Percentiles rank a stretch among this genome's conserved stretches.
phyloP scores from a whole-genome alignment of 768 basidiomycete species.

The Tylopilus balloui region DNA sequence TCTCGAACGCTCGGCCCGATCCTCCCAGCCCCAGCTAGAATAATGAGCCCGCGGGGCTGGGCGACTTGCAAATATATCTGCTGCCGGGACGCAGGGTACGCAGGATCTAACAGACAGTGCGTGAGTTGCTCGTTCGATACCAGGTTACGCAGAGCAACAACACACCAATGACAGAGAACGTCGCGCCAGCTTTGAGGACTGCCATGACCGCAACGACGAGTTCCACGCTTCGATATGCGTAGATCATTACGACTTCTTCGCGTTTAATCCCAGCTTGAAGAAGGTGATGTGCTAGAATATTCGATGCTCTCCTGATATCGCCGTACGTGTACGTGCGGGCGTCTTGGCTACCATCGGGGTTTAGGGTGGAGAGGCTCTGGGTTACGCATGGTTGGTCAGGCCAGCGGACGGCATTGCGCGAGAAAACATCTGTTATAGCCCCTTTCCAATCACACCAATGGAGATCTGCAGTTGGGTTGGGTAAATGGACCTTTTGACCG shows the following conservation, averaged over 20 bases:
- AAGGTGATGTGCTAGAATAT: constrained; percentile 87
- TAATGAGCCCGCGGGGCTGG: constrained; percentile 83
- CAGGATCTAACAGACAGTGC: constrained; percentile 62
- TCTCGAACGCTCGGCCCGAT: constrained; percentile 79
- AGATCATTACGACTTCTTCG: constrained; percentile 98
- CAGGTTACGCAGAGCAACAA: constrained; percentile 7
- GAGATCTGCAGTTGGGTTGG: constrained; percentile 81
- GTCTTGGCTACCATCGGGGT: constrained; percentile 43
- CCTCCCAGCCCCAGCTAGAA: constrained; percentile 84
- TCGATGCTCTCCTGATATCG: constrained; percentile 78
- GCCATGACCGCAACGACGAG: constrained; percentile 97
- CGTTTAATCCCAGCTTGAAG: constrained; percentile 80
- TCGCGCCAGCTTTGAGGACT: constrained; percentile 90
- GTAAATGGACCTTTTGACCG: constrained; percentile 63
- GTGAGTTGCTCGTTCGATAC: constrained; percentile 1
- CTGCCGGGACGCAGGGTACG: constrained; percentile 91
- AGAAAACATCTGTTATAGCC: constrained; percentile 94
- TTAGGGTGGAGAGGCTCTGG: constrained; percentile 54
- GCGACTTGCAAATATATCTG: constrained; percentile 91
- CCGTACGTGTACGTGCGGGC: constrained; percentile 68
- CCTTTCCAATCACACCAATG: constrained; percentile 98
- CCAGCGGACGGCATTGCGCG: constrained; percentile 71
- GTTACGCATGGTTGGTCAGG: constrained; percentile 88
- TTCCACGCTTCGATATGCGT: constrained; percentile 93
- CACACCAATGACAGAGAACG: constrained; percentile 94